Conservation (phyloP, 495 filamentous ascomycete genomes). For the Staphylotrichum tortipilum region DNA sequence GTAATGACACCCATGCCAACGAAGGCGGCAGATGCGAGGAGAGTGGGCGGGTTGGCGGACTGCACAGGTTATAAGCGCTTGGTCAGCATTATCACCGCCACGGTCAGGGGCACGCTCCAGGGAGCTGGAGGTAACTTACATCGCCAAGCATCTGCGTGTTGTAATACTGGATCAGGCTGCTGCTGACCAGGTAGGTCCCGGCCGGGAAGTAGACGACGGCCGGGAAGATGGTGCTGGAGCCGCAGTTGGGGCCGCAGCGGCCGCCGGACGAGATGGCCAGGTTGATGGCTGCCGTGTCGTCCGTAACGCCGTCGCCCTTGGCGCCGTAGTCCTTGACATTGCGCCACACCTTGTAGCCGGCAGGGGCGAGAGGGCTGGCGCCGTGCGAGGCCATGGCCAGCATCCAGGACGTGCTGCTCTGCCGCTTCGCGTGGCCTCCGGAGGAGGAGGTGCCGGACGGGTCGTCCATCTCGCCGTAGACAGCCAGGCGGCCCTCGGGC, state of each 20-base stretch:
- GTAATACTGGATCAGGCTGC: neutral
- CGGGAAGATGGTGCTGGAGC: neutral
- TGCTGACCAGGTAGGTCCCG: neutral
- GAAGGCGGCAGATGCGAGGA: slow-evolving; percentile 63
- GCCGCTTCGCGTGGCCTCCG: no score
- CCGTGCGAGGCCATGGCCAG: no score
- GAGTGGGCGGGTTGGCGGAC: slow-evolving; percentile 48
- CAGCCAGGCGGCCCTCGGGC: no score
- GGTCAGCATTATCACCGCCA: no score
- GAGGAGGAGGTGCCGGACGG: no score
- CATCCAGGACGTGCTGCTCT: no score
- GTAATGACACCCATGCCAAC: slow-evolving; percentile 75
- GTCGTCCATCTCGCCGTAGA: no score
- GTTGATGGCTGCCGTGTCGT: neutral
- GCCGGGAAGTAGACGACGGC: neutral
- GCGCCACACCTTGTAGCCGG: neutral
- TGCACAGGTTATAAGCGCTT: slow-evolving; percentile 20
- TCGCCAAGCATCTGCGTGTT: neutral
- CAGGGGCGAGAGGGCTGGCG: no score
- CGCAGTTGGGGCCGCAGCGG: neutral
- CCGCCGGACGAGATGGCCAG: neutral
- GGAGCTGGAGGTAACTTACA: neutral
- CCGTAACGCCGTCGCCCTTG: neutral
- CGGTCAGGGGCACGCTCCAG: no score
- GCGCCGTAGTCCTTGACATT: neutral